A percentile compares a stretch with the other conserved stretches of the same genome.
These are phyloP conservation scores for Ziziphus jujuba DNA, from an alignment of 306 rosid genomes.

Conservation along the genomic window DNA sequence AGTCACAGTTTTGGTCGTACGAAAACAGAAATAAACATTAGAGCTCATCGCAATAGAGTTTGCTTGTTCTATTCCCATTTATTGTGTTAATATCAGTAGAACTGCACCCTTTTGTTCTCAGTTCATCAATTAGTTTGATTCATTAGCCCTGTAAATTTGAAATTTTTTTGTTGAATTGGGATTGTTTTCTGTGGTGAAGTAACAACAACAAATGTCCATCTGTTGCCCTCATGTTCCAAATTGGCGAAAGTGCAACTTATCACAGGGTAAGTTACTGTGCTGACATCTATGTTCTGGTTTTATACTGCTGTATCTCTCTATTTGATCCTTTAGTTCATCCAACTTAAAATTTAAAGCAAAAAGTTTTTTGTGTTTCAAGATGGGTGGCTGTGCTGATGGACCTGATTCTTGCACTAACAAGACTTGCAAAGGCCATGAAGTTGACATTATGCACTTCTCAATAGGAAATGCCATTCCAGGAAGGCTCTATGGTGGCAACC, in stretches of 20 bases:
- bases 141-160: slow-evolving; percentile 4
- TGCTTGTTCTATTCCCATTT: no score
- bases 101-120: slow-evolving; percentile 3
- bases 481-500: slow-evolving; percentile 87
- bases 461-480: slow-evolving; percentile 94
- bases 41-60: background rate
- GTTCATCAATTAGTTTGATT: slow-evolving; percentile 11
- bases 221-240: slow-evolving; percentile 91
- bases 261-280: slow-evolving; percentile 56
- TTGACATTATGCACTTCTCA: slow-evolving; percentile 93
- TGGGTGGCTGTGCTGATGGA: slow-evolving; percentile 91
- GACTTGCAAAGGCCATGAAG: slow-evolving; percentile 91
- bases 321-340: background rate
- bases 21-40: no score
- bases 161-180: slow-evolving; percentile 26
- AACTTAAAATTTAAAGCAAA: slow-evolving; percentile 19
- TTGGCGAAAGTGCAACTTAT: slow-evolving; percentile 77
- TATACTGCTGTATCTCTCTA: slow-evolving; percentile 8
- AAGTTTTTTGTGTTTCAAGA: slow-evolving; percentile 43
- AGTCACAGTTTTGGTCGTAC: no score
- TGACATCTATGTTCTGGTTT: slow-evolving; percentile 6
- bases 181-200: slow-evolving; percentile 44
- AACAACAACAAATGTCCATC: slow-evolving; percentile 77
- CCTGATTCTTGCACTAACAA: slow-evolving; percentile 67
- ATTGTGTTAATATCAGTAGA: background rate